Evolutionary conservation across 257 asterid species (phyloP).

Genomic region (Vinca minor): DNA sequence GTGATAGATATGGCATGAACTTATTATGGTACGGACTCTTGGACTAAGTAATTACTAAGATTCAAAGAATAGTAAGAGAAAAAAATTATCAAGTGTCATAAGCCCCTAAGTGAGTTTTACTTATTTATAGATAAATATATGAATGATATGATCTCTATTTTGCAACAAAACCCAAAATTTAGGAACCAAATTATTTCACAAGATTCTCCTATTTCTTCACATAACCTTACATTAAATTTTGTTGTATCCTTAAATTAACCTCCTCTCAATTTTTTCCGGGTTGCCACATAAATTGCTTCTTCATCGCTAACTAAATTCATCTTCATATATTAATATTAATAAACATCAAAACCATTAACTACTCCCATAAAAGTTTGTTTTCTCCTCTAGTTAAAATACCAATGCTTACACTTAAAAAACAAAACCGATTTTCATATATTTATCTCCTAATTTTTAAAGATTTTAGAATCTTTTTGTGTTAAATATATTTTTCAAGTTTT

Average conservation of each 20-base stretch:
- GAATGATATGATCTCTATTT: not conserved
- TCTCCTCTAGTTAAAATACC: too few species aligned
- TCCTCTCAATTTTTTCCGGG: constrained; percentile 25
- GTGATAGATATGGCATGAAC: too few species aligned
- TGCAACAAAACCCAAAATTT: constrained; percentile 21
- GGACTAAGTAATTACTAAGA: too few species aligned
- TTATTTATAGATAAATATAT: not conserved
- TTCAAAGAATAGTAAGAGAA: too few species aligned
- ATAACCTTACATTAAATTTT: constrained; percentile 11
- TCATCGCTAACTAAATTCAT: constrained; percentile 17
- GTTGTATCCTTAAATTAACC: constrained; percentile 28
- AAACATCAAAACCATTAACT: too few species aligned
- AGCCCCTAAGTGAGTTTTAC: too few species aligned
- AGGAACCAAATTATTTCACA: constrained; percentile 18
- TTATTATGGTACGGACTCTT: too few species aligned
- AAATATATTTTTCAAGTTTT: not conserved
- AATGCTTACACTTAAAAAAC: constrained; percentile 18
- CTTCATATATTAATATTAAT: constrained; percentile 1
- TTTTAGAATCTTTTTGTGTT: too few species aligned
- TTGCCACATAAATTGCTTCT: constrained; percentile 21
- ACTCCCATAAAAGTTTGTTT: too few species aligned
- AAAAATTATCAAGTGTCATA: too few species aligned
- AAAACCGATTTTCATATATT: constrained; percentile 5
- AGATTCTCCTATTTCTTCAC: constrained; percentile 14
- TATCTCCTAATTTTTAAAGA: too few species aligned